Conservation (phyloP, 352 stramenopile genomes). For the Phytophthora crassamura region DNA sequence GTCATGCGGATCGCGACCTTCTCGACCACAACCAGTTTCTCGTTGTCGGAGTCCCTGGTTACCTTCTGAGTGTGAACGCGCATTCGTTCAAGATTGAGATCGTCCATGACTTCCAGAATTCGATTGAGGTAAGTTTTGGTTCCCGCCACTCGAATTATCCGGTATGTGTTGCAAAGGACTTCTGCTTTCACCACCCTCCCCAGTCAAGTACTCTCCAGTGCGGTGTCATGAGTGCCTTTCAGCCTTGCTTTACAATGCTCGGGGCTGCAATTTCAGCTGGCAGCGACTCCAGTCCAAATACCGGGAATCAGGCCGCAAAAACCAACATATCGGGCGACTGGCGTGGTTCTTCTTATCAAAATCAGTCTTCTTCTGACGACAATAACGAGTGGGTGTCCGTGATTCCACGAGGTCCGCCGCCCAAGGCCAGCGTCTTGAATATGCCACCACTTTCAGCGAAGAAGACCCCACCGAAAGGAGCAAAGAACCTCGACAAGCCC, state of each 20-base stretch:
- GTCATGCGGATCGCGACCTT: constrained; percentile 54
- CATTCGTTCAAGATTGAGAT: constrained; percentile 71
- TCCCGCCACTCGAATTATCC: constrained; percentile 16
- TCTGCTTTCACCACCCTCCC: constrained; percentile 49
- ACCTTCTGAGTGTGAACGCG: constrained; percentile 66
- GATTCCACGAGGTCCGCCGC: constrained; percentile 53
- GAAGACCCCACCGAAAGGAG: constrained; percentile 33
- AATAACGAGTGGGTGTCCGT: constrained; percentile 48
- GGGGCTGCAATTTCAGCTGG: background rate
- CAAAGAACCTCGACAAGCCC: constrained; percentile 64
- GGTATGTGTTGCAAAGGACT: constrained; percentile 63
- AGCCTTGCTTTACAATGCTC: constrained; percentile 67
- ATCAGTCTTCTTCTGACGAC: background rate
- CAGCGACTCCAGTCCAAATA: background rate
- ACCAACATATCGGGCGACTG: background rate
- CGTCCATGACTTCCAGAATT: constrained; percentile 61
- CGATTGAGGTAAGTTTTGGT: background rate
- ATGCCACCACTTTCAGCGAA: constrained; percentile 45
- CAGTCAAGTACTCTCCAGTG: constrained; percentile 34
- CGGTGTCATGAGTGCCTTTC: constrained; percentile 69
- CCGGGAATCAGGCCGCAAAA: constrained; percentile 27
- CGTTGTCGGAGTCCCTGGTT: constrained; percentile 52
- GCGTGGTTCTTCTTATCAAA: background rate
- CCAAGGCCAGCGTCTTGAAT: constrained; percentile 66
- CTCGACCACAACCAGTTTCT: constrained; percentile 64